A percentile compares a stretch with the other conserved stretches of the same genome.
These are phyloP conservation scores for Gynostemma pentaphyllum DNA, from an alignment of 306 rosid species.

Conservation along the genomic window DNA sequence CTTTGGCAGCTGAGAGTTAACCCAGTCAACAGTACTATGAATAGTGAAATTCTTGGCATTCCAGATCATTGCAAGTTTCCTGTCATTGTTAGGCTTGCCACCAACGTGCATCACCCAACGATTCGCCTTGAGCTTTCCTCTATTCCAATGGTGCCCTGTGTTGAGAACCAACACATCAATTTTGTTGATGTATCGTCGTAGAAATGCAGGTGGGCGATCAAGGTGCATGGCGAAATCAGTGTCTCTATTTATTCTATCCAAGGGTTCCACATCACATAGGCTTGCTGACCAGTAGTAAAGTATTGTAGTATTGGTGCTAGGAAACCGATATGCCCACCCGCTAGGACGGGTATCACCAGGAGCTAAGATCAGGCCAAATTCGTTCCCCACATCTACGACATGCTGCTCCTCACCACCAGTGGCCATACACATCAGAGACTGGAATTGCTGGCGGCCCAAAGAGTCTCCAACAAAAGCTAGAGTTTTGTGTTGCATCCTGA, in stretches of 20 bases:
- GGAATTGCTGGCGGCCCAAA: constrained; percentile 96
- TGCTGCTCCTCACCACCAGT: constrained; percentile 53
- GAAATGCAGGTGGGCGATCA: constrained; percentile 77
- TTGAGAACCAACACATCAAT: constrained; percentile 78
- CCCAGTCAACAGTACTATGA: constrained; percentile 64
- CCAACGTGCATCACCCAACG: constrained; percentile 81
- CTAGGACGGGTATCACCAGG: constrained; percentile 60
- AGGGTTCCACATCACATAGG: constrained; percentile 78
- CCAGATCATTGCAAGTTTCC: constrained; percentile 63
- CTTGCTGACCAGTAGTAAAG: constrained; percentile 91
- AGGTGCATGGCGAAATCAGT: constrained; percentile 91
- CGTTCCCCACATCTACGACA: constrained; percentile 61
- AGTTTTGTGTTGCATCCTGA: constrained; percentile 86
- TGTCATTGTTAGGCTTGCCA: constrained; percentile 60
- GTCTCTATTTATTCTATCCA: constrained; percentile 31
- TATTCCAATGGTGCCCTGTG: constrained; percentile 99
- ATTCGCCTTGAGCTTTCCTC: constrained; percentile 84
- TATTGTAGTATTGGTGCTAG: constrained; percentile 71
- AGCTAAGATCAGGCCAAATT: constrained; percentile 48
- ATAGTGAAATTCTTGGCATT: constrained; percentile 77
- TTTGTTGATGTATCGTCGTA: constrained; percentile 48
- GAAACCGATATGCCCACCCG: constrained; percentile 84
- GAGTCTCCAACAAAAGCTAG: constrained; percentile 97
- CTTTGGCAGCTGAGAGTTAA: constrained; percentile 67
- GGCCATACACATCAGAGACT: constrained; percentile 93